phyloP scores from a whole-genome alignment of 1,284 basidiomycete species.

The Apiotrichum sp. region DNA sequence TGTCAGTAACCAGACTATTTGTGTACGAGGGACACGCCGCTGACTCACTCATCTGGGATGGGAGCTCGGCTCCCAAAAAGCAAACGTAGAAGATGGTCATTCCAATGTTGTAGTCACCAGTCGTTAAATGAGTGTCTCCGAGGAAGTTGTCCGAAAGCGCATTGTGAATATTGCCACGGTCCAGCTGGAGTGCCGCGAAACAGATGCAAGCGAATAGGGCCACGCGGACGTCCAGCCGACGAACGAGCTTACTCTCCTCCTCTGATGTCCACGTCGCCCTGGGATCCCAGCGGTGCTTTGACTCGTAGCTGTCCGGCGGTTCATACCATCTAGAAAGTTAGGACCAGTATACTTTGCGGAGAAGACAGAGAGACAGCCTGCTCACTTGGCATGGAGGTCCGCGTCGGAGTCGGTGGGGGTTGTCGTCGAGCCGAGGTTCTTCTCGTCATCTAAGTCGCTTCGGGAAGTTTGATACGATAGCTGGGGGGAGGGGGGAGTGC shows the following conservation, averaged over 20 bases:
- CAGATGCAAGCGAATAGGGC: slow-evolving; percentile 31
- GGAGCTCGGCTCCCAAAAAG: slow-evolving; percentile 43
- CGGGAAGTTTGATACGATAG: no score
- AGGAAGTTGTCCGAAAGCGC: slow-evolving; percentile 46
- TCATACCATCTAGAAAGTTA: slow-evolving; percentile 20
- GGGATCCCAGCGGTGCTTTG: slow-evolving; percentile 43
- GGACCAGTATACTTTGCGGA: no score
- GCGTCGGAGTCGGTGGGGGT: no score
- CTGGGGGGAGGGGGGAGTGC: no score
- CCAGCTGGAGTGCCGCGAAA: slow-evolving; percentile 37
- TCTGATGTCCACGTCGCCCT: slow-evolving; percentile 41
- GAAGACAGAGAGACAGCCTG: no score
- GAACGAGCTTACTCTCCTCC: slow-evolving; percentile 33
- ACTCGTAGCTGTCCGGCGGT: slow-evolving; percentile 38
- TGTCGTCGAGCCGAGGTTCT: no score
- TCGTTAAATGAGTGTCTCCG: slow-evolving; percentile 38
- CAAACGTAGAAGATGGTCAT: slow-evolving; percentile 35
- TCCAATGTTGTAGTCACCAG: slow-evolving; percentile 43
- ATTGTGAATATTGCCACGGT: slow-evolving; percentile 35
- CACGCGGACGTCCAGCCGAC: slow-evolving; percentile 33
- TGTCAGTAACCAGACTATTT: no score
- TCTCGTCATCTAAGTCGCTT: no score
- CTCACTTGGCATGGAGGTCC: no score
- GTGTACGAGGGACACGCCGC: no score
- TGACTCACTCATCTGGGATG: slow-evolving; percentile 32